Base-by-base conservation (phyloP, 2,329 filamentous ascomycete genomes). In the Sordariomycetes sp. region DNA sequence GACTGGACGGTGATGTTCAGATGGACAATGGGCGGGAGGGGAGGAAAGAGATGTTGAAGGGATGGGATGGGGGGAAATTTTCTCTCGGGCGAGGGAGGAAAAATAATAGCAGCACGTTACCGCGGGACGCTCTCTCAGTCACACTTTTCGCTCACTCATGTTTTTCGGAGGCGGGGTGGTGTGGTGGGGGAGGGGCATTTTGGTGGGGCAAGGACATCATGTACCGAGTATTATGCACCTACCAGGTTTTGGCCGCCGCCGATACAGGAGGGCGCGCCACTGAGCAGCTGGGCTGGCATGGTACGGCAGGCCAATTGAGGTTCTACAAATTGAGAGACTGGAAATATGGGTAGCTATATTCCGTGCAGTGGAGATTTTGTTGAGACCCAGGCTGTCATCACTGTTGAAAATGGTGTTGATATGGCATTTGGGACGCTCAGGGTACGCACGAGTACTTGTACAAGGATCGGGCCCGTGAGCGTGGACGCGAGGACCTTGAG, bases 21-120 rank as follows among this genome's bases (percentile, higher is more conserved):
- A 57, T 48, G 25, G 55, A 35, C n/a, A 59, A 55, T 59, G 46
- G 32, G 56, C 11, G 53, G 55, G 24, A 53, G 57, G 54, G 54
- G 53, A 52, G 54, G 56, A 51, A 40, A 58, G 57, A 52, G 54
- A 51, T 48, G 57, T 34, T 54, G 40, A 22, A 12, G 28, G 34
- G 37, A 51, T 12, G 46, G 48, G 34, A 46, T n/a, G 28, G 46
- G 25, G 53, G 20, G 37, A 37, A 24, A 22, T 50, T 35, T 28
- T 43, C 12, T 48, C 54, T 57, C 43, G 55, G 50, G 43, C 55
- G 51, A 58, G 22, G 28, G 25, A 11, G 28, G 22, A 24, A 20
- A 37, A 57, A 16, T 14, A 3, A 24, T 24, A 43, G 16, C 32
- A 52, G 52, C 22, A 50, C 22, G 46, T 50, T 50, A 50, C 46